A percentile compares a stretch with the other conserved stretches of the same genome.
Evolutionary conservation across 495 filamentous ascomycete genomes (phyloP).

Genomic region (Parmelia sp.): DNA sequence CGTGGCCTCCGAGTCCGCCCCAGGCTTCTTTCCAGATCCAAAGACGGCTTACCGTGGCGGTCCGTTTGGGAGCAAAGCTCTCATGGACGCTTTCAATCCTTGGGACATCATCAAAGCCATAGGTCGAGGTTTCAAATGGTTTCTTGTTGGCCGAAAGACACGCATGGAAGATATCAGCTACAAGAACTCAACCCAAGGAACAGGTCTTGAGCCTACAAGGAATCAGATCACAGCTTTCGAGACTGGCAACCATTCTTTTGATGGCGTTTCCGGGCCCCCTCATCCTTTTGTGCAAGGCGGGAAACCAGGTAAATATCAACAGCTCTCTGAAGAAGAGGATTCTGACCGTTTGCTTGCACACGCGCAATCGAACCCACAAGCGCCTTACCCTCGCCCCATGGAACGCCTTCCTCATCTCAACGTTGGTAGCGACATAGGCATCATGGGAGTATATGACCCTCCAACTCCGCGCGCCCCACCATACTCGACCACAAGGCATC

Average conservation of each 20-base stretch:
- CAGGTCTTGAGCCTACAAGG: conserved; percentile 20
- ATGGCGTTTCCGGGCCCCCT: neutral
- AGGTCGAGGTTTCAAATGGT: conserved; percentile 71
- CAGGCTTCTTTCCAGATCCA: conserved; percentile 44
- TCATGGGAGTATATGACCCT: conserved; percentile 18
- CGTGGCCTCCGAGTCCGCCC: conserved; percentile 38
- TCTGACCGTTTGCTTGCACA: conserved; percentile 14
- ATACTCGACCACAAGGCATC: neutral
- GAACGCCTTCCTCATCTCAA: conserved; percentile 18
- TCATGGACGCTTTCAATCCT: conserved; percentile 70
- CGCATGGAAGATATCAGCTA: conserved; percentile 50
- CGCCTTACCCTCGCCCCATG: conserved; percentile 23
- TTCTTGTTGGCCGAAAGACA: conserved; percentile 63
- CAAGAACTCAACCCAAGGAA: conserved; percentile 19
- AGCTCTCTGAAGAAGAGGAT: conserved; percentile 20
- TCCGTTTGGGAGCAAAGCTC: conserved; percentile 53
- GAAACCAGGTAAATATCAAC: conserved; percentile 17
- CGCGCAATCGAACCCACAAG: conserved; percentile 10
- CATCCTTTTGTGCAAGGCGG: conserved; percentile 9
- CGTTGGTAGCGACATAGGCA: conserved; percentile 15
- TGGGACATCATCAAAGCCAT: conserved; percentile 79
- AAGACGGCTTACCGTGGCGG: conserved; percentile 55
- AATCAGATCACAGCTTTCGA: conserved; percentile 23
- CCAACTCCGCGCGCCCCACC: conserved; percentile 2
- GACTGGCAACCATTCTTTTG: conserved; percentile 12